These are phyloP conservation scores for Aspergillus leporis DNA, from an alignment of 495 filamentous ascomycete genomes.

Conservation along the genomic window DNA sequence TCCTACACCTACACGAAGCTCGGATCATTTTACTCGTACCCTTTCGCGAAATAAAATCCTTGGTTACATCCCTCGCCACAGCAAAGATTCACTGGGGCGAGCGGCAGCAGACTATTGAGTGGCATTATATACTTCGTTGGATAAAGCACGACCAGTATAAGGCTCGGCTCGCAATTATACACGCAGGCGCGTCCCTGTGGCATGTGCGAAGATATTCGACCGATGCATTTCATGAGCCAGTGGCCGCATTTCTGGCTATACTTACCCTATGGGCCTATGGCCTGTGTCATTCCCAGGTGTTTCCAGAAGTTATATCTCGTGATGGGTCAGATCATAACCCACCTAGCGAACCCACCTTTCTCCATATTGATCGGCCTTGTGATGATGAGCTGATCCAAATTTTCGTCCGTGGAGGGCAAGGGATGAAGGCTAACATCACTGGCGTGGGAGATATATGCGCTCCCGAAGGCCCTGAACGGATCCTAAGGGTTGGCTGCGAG, in stretches of 20 bases:
- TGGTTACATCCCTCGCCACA: conserved; percentile 35
- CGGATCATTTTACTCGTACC: conserved; percentile 42
- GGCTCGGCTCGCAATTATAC: conserved; percentile 54
- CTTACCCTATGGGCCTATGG: conserved; percentile 57
- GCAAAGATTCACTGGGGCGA: conserved; percentile 33
- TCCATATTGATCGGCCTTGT: conserved; percentile 53
- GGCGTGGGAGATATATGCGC: conserved; percentile 53
- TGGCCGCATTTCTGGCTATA: conserved; percentile 47
- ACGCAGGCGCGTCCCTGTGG: conserved; percentile 52
- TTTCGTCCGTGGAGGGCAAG: conserved; percentile 50
- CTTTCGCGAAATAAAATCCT: conserved; percentile 40
- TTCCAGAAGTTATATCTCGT: conserved; percentile 11
- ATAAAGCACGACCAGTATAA: conserved; percentile 54
- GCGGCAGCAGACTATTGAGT: conserved; percentile 37
- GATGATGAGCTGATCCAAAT: conserved; percentile 56
- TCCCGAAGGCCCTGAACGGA: conserved; percentile 39
- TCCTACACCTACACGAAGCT: conserved; percentile 53
- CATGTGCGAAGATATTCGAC: conserved; percentile 50
- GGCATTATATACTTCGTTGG: conserved; percentile 50
- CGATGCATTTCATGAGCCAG: conserved; percentile 52
- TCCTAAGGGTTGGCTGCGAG: conserved; percentile 45
- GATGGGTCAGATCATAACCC: conserved; percentile 12
- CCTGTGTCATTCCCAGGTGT: conserved; percentile 24
- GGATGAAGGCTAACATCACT: conserved; percentile 47
- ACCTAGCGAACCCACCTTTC: conserved; percentile 31